Evolutionary conservation across 2,329 filamentous ascomycete genomes (phyloP), one percentile per base, ranked within the genome.

Genomic region (Ophiostoma triangulosporum): DNA sequence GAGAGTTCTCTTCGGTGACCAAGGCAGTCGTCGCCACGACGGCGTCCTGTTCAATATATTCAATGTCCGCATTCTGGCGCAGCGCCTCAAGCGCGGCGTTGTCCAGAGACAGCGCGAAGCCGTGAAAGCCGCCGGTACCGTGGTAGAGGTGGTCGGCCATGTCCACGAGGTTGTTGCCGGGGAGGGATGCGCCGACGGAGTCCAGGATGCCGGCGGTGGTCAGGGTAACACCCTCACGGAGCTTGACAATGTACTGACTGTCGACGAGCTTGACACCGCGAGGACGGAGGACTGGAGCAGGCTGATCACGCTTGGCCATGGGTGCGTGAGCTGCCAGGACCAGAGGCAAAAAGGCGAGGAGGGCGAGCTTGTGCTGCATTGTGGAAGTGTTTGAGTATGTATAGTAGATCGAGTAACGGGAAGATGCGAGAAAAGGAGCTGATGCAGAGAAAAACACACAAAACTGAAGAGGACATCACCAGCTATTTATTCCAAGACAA

Each of bases 131-230:
- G 52, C 76, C 71, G 54, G 86, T 88, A 59, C 79, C 74, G 43
- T 75, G 72, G 56, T 84, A 75, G 64, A 81, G 80, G 61, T 97
- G 87, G 69, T 97, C 88, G 70, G 95, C 87, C 83, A 98, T 98
- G 81, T 98, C 96, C 70, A 95, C 90, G 73, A 98, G 78, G 70
- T 98, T 96, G 76, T 98, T 98, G 57, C 86, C 88, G 68, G 95
- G 22, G 12, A 48, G 27, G 17, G 29, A 6, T 9, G 46, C 15
- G 11, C 12, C 20, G 8, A 31, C 46, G 9, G 46, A 32, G 15
- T 15, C 43, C 43, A 20, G 12, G 17, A 48, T 31, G 6, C 46
- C 29, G 11, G 46, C 29, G 14, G 46, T 29, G 50, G 12, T 8
- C 12, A 24, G 15, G 24, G 50, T 32, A 3, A 51, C 27, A 24